Percentiles rank a stretch among this genome's conserved stretches.
These are phyloP conservation scores for Cutaneotrichosporon mucoides DNA, from an alignment of 1,284 basidiomycete genomes.

Conservation along the genomic window DNA sequence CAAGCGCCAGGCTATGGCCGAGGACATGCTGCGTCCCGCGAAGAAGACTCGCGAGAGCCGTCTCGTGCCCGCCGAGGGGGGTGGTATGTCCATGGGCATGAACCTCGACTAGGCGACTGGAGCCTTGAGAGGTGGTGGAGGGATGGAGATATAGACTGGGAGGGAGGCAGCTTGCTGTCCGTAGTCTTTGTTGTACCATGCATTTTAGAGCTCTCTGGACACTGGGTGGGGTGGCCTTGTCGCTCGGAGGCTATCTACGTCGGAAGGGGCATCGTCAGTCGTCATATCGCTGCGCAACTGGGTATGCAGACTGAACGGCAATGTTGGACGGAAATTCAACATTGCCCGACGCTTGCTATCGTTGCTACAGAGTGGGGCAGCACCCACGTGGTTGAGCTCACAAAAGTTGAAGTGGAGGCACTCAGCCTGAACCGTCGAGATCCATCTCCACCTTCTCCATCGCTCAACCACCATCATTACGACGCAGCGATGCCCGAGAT, in stretches of 20 bases:
- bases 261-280: no score
- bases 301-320: no score
- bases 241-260: no score
- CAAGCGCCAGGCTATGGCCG: slow-evolving; percentile 52
- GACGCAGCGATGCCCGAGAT: slow-evolving; percentile 42
- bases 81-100: slow-evolving; percentile 52
- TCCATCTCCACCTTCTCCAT: no score
- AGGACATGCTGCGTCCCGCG: slow-evolving; percentile 39
- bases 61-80: slow-evolving; percentile 55
- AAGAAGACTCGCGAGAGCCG: slow-evolving; percentile 62
- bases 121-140: not conserved
- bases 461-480: not conserved
- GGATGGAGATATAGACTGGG: not conserved
- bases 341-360: no score
- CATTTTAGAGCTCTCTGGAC: not conserved
- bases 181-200: slow-evolving; percentile 9
- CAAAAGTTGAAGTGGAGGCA: slow-evolving; percentile 6
- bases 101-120: slow-evolving; percentile 23
- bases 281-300: no score
- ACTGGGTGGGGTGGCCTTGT: no score
- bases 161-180: not conserved
- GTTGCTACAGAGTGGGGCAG: no score
- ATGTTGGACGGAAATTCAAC: no score
- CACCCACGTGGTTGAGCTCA: no score
- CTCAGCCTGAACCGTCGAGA: not conserved